Conservation (phyloP, 1,284 basidiomycete genomes). For the Singerocomus inundabilis region DNA sequence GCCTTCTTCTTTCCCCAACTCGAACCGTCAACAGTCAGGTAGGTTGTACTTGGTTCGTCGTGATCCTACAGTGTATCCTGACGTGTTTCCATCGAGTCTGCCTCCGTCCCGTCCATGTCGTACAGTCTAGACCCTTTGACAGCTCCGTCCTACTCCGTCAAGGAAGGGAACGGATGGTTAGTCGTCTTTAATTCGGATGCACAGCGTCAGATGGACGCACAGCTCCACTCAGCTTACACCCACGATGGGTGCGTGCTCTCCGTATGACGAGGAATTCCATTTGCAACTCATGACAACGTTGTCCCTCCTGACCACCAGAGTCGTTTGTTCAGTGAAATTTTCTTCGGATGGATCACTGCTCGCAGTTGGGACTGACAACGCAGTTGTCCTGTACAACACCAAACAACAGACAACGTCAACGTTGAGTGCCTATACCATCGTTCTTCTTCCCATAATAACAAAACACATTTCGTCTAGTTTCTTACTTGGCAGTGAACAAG, state of each 20-base stretch:
- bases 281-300: constrained; percentile 9
- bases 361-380: constrained; percentile 36
- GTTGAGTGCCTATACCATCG: constrained; percentile 17
- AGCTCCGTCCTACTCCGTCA: constrained; percentile 34
- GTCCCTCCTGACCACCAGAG: constrained; percentile 18
- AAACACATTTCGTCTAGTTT: constrained; percentile 20
- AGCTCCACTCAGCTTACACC: constrained; percentile 22
- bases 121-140: constrained; percentile 30
- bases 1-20: not conserved
- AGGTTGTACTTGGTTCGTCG: not conserved
- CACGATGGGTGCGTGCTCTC: constrained; percentile 32
- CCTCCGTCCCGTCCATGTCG: constrained; percentile 21
- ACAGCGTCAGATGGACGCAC: constrained; percentile 38
- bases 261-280: not conserved
- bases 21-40: not conserved
- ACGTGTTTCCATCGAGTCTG: constrained; percentile 1
- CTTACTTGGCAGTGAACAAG: constrained; percentile 27
- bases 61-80: constrained; percentile 3
- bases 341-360: constrained; percentile 33
- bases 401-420: constrained; percentile 28
- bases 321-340: constrained; percentile 34
- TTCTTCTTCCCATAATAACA: not conserved
- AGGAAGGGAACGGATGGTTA: constrained; percentile 37
- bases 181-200: constrained; percentile 37
- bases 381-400: constrained; percentile 33